Conservation (phyloP, 306 rosid species). For the Fragaria ananassa region DNA sequence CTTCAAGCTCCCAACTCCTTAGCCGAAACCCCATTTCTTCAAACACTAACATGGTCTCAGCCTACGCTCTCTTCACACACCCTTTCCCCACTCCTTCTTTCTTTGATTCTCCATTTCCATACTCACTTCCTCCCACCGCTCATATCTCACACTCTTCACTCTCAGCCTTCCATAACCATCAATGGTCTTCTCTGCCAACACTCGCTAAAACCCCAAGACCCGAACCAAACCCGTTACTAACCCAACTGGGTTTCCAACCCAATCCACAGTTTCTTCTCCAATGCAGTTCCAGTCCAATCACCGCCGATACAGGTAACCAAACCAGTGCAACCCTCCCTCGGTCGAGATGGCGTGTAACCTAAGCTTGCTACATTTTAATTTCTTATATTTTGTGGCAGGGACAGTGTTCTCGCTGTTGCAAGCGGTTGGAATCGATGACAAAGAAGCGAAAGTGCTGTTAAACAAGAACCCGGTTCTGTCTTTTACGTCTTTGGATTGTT, state of each 20-base stretch:
- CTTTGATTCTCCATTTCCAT: conserved; percentile 6
- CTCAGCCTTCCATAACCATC: conserved; percentile 17
- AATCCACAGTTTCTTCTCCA: not conserved
- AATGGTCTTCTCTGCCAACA: conserved; percentile 7
- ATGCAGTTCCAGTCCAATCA: conserved; percentile 24
- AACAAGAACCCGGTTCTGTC: conserved; percentile 37
- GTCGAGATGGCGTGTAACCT: conserved; percentile 24
- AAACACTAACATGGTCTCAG: conserved; percentile 29
- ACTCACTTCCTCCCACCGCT: conserved; percentile 4
- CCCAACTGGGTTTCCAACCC: conserved; percentile 22
- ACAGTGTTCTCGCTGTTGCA: conserved; percentile 39
- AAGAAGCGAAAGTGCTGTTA: conserved; percentile 36
- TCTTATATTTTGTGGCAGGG: conserved; percentile 35
- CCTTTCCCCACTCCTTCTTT: conserved; percentile 20
- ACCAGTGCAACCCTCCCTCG: conserved; percentile 11
- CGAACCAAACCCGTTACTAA: conserved; percentile 15
- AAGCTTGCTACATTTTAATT: not conserved
- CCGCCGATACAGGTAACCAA: conserved; percentile 31
- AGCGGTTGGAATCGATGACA: conserved; percentile 46
- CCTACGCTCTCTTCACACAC: conserved; percentile 21
- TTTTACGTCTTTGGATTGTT: conserved; percentile 27
- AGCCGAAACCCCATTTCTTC: not conserved
- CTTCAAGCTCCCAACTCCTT: not conserved
- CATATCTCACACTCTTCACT: conserved; percentile 1
- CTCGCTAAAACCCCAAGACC: conserved; percentile 11